Base-by-base conservation (phyloP, 106 monocot species). In the Acanthochlamys bracteata region DNA sequence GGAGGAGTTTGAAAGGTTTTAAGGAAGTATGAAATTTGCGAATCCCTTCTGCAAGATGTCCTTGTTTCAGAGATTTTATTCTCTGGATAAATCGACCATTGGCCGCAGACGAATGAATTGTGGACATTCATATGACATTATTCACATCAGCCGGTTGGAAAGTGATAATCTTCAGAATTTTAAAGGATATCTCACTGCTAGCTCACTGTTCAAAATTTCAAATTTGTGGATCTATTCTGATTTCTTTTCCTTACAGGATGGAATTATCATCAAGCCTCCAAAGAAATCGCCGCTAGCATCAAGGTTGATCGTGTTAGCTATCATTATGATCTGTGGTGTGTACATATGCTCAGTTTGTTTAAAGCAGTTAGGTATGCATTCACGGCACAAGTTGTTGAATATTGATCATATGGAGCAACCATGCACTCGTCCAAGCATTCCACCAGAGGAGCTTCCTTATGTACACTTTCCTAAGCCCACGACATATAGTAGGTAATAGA, bases 281-380 rank as follows among this genome's bases (percentile, higher is more conserved):
- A 63, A 63, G 62, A 63, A 63, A 42, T 63, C 62, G 7, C 62
- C 40, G 20, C 39, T 63, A 14, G 62, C 41, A 6, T 22, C 33
- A 40, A 63, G 62, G 41, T 42, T 63, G 62, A 42, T 63, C 21
- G 41, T 63, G 62, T n/a, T 63, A 22, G 13, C 62, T 11, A 39
- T 63, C 17, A 42, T 63, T 42, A 63, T 63, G 62, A 63, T 63
- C 4, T 63, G 62, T 63, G 62, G 62, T 63, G 39, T 63, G 27
- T 63, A 63, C 40, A 63, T 63, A 63, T 63, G 62, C 41, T 63
- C 62, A 42, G 41, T 63, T 13, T 63, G 62, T 42, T 42, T 63
- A 42, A 63, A 63, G 41, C 39, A 63, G 42, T 19, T 42, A 63
- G 62, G 62, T 11, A 63, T 42, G 27, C 60, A 27, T 27, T 7